Percentiles rank a stretch among this genome's conserved stretches.
phyloP scores from a whole-genome alignment of 2,329 filamentous ascomycete genomes.

The Davidsoniella eucalypti region DNA sequence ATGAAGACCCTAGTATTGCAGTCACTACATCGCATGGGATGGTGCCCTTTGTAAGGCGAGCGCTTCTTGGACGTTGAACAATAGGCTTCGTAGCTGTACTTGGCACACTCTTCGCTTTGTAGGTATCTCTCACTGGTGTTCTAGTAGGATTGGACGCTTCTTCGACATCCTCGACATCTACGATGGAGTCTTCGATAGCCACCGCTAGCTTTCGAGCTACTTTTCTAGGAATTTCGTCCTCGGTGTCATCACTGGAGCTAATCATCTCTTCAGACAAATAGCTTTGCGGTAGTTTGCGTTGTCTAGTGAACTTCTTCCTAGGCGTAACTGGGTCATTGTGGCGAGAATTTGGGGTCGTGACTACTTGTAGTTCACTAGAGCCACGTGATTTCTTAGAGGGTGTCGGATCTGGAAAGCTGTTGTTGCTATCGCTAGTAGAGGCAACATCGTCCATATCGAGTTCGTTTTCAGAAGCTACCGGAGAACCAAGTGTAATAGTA shows the following conservation, averaged over 20 bases:
- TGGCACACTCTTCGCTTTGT: background rate
- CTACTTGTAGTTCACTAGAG: too few species aligned
- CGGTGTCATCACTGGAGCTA: conserved; percentile 2
- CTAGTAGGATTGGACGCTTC: background rate
- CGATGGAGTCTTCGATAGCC: too few species aligned
- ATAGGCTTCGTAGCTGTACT: background rate
- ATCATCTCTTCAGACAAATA: background rate
- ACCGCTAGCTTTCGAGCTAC: too few species aligned
- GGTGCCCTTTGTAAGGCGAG: background rate
- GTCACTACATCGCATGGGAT: background rate
- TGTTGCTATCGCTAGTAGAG: too few species aligned
- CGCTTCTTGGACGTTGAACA: background rate
- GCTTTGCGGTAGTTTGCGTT: background rate
- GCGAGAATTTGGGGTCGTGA: too few species aligned
- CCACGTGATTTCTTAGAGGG: too few species aligned
- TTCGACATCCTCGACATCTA: background rate
- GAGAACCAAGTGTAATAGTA: conserved; percentile 2
- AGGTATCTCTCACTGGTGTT: background rate
- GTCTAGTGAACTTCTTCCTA: background rate
- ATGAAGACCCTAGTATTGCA: too few species aligned
- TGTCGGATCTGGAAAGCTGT: too few species aligned
- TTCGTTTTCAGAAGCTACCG: conserved; percentile 1
- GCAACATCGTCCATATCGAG: background rate
- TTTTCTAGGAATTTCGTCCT: background rate
- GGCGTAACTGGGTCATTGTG: background rate